Conservation (phyloP, 306 rosid species). For the Cucurbita argyrosperma region DNA sequence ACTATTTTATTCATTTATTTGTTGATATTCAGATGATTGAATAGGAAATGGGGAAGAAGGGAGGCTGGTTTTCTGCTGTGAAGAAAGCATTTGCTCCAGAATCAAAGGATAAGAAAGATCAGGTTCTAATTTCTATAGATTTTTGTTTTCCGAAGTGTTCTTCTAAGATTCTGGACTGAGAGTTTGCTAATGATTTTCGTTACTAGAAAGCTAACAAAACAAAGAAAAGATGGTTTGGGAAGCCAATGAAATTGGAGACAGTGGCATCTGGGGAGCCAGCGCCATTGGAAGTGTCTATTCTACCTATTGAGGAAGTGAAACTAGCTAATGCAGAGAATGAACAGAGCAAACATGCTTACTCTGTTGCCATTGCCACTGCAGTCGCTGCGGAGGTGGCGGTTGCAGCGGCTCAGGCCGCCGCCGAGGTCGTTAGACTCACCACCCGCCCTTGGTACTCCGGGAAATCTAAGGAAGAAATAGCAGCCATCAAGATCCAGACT, state of each 20-base stretch:
- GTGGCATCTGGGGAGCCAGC: constrained; percentile 10
- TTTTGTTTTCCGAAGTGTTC: background rate
- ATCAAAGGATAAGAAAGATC: constrained; percentile 50
- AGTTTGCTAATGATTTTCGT: background rate
- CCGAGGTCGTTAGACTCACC: constrained; percentile 44
- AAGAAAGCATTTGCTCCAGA: constrained; percentile 52
- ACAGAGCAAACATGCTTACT: constrained; percentile 50
- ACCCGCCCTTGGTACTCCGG: constrained; percentile 12
- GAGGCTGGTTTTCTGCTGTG: constrained; percentile 72
- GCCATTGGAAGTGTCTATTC: constrained; percentile 16
- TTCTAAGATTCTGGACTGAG: background rate
- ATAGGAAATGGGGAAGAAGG: constrained; percentile 75
- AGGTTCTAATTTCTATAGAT: constrained; percentile 25
- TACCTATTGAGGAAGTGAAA: constrained; percentile 21
- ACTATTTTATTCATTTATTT: background rate
- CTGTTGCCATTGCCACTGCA: constrained; percentile 71
- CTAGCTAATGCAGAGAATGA: constrained; percentile 29
- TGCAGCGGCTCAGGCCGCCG: constrained; percentile 71
- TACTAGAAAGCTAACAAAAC: constrained; percentile 43
- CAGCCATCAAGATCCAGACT: constrained; percentile 66
- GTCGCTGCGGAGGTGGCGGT: constrained; percentile 81
- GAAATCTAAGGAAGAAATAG: constrained; percentile 31
- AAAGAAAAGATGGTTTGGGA: constrained; percentile 51
- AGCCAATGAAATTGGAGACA: constrained; percentile 18
- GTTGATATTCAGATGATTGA: constrained; percentile 15